These are phyloP conservation scores for Cladosporium velox DNA, from an alignment of 2,329 filamentous ascomycete genomes.

Conservation along the genomic window DNA sequence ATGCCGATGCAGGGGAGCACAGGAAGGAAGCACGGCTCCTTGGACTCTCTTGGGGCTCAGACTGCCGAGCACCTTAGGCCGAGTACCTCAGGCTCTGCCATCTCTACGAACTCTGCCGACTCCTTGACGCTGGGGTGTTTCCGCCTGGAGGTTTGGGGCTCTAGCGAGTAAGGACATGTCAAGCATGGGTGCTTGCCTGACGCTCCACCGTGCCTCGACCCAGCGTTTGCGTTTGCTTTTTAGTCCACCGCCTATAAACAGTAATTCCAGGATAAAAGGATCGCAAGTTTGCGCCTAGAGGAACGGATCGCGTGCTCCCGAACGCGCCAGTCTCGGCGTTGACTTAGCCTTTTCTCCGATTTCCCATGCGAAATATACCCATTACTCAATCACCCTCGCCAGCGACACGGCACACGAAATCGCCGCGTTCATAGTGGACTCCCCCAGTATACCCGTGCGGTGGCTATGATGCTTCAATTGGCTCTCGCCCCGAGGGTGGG, in stretches of 20 bases:
- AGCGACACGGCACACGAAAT: not conserved
- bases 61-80: too few relatives aligned
- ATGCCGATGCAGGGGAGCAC: not conserved
- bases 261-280: not conserved
- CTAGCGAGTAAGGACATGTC: not conserved
- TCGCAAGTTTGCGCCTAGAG: not conserved
- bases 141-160: not conserved
- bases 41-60: not conserved
- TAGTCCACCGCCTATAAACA: not conserved
- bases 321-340: not conserved
- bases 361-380: not conserved
- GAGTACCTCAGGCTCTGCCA: too few relatives aligned
- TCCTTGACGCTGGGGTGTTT: not conserved
- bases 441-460: conserved; percentile 14
- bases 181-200: not conserved
- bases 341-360: not conserved
- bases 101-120: not conserved
- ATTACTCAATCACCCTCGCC: not conserved
- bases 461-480: conserved; percentile 4
- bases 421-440: not conserved
- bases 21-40: not conserved
- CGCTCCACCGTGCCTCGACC: not conserved
- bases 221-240: not conserved
- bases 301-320: not conserved
- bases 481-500: conserved; percentile 1